Base-by-base conservation (phyloP, 2,329 filamentous ascomycete species). In the Trichoderma asperellum region DNA sequence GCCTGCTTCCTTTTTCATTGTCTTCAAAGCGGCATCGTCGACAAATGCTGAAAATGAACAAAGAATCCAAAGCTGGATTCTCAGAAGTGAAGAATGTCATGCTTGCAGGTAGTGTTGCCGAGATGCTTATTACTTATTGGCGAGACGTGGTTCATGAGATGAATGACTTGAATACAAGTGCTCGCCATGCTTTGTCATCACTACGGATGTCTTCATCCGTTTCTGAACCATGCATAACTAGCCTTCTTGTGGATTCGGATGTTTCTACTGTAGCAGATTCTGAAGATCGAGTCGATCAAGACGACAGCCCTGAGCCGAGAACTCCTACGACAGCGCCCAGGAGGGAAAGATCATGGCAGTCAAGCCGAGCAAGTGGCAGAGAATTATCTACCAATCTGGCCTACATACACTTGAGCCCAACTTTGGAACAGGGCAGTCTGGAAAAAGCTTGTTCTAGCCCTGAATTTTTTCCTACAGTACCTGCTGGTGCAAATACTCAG, bases 111-210 rank as follows among this genome's bases (percentile, higher is more conserved):
- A 79, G 80, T 37, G 85, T 91, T 35, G 81, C 87, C 0, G 87
- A 90, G 75, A 91, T 91, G 88, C 79, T 92, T 5, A 87, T 91
- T 60, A 80, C 84, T 1, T 84, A 90, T 71, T 92, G 89, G 90
- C 81, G 86, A 69, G 88, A 90, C 59, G 82, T 91, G 12, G 86
- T 90, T 55, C 81, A 83, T 49, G 86, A 91, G 68, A 84, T 91
- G 81, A 85, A 81, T 68, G 83, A 79, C 53, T 74, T 89, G 1
- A 78, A 77, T 1, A 74, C 75, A 21, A 74, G 78, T 35, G 72
- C 71, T 32, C 73, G 71, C 16, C 74, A 72, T 21, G 72, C 76
- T 16, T 52, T 65, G 12, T 74, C 73, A 5, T 67, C 73, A 1
- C 18, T 73, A 4, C 64, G 69, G 29, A 70, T 83, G 16, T 75